These are phyloP conservation scores for Leccinum subgranulosum DNA, from an alignment of 768 basidiomycete genomes.

Conservation along the genomic window DNA sequence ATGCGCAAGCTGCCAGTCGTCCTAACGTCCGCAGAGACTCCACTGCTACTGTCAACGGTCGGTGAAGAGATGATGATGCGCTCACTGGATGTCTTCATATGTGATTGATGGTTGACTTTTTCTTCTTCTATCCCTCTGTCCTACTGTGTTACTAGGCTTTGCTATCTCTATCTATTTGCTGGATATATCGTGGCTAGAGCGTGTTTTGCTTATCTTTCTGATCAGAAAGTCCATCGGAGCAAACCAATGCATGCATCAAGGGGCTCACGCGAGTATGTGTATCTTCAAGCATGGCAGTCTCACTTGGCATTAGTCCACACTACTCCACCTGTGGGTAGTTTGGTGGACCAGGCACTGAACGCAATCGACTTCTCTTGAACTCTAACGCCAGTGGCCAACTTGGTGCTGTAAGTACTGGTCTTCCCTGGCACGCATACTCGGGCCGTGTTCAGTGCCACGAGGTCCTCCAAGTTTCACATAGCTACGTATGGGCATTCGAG, in stretches of 20 bases:
- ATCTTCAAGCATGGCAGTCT: background rate
- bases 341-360: constrained; percentile 2
- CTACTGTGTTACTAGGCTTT: constrained; percentile 11
- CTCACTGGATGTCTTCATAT: constrained; percentile 1
- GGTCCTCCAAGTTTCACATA: background rate
- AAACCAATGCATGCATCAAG: constrained; percentile 6
- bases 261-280: background rate
- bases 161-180: constrained; percentile 19
- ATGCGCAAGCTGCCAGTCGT: constrained; percentile 34
- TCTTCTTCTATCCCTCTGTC: constrained; percentile 3
- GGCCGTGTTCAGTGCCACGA: background rate
- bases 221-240: constrained; percentile 5
- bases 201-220: constrained; percentile 10
- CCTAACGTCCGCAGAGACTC: constrained; percentile 59
- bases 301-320: background rate
- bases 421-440: background rate
- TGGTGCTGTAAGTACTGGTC: background rate
- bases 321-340: constrained; percentile 5
- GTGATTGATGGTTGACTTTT: constrained; percentile 10
- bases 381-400: background rate
- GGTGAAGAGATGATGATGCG: constrained; percentile 29
- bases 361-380: constrained; percentile 8
- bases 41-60: constrained; percentile 67
- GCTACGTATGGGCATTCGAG: background rate
- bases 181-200: constrained; percentile 19